These are phyloP conservation scores for Cladosporium phlei DNA, from an alignment of 2,329 filamentous ascomycete species.

Conservation along the genomic window DNA sequence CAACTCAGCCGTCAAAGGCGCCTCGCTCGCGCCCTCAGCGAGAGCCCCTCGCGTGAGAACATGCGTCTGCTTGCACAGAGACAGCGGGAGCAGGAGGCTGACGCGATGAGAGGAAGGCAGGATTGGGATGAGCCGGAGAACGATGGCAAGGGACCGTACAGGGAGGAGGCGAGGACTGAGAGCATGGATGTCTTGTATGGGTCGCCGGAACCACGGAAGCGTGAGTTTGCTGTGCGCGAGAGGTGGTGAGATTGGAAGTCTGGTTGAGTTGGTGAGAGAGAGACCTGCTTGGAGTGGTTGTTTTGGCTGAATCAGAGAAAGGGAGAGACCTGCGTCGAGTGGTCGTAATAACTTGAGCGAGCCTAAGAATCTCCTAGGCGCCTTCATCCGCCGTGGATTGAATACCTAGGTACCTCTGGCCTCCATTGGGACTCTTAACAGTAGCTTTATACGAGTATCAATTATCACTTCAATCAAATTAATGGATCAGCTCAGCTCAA, in stretches of 20 bases:
- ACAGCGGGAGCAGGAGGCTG: conserved; percentile 3
- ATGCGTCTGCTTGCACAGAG: conserved; percentile 2
- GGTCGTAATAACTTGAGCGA: too few species aligned
- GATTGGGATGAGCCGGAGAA: not conserved
- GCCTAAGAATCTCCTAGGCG: too few species aligned
- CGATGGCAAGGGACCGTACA: conserved; percentile 22
- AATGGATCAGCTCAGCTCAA: too few species aligned
- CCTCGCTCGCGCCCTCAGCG: conserved; percentile 22
- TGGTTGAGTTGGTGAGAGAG: too few species aligned
- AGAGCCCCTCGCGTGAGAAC: conserved; percentile 28
- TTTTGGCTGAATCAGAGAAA: too few species aligned
- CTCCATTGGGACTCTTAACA: too few species aligned
- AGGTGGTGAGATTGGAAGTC: not conserved
- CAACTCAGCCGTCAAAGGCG: conserved; percentile 12
- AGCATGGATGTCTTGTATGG: conserved; percentile 16
- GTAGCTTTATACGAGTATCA: too few species aligned
- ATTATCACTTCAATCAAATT: too few species aligned
- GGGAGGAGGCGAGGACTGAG: conserved; percentile 14
- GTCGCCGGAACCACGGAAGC: not conserved
- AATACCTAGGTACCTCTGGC: too few species aligned
- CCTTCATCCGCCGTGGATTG: too few species aligned
- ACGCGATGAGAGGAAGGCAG: not conserved
- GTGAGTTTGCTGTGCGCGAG: conserved; percentile 3
- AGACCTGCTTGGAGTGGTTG: too few species aligned
- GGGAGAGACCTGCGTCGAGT: too few species aligned